Base-by-base conservation (phyloP, 768 basidiomycete genomes). In the Auricularia cornea region DNA sequence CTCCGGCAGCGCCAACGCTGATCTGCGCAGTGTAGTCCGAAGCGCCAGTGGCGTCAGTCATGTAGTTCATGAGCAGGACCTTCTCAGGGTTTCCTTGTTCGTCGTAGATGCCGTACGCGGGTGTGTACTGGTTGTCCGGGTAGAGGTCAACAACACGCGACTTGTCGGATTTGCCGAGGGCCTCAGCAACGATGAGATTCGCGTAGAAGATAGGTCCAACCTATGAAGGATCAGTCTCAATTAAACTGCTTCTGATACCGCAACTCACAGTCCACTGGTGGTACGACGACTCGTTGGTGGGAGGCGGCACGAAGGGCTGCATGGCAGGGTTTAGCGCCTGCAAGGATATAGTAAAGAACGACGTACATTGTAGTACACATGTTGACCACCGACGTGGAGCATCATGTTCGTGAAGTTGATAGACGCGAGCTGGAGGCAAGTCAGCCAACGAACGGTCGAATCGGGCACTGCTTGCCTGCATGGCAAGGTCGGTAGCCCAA, bases 291-390 rank as follows among this genome's bases (percentile, higher is more conserved):
- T 76, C 68, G 67, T 79, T 80, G 10, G 76, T 76, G 4, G 81
- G 80, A 3, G 80, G 80, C 2, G 81, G 81, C n/a, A 81, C 82
- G 72, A 83, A 82, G 38, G 81, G 80, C 79, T 81, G 60, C 2
- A 61, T 12, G 56, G 12, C 60, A 51, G 44, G 30, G 31, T 23
- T 5, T 60, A 29, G 52, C 29, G 54, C 29, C 14, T 3, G 6
- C 3, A 8, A 35, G 3, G 14, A 29, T 28, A n/a, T n/a, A n/a
- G 28, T 29, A 38, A 59, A 30, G 18, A 52, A 38, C 1, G 29
- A 71, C 84, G 70, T 61, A 82, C 81, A 65, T 84, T 84, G 69
- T 84, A 84, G 68, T 78, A 82, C n/a, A 77, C 76, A 63, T 78
- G 73, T 67, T 81, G 77, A 2, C 82, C 79, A 70, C 76, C 77